Percentiles rank a stretch among this genome's conserved stretches.
These are phyloP conservation scores for Colletotrichum karsti DNA, from an alignment of 2,329 filamentous ascomycete genomes.

Conservation along the genomic window DNA sequence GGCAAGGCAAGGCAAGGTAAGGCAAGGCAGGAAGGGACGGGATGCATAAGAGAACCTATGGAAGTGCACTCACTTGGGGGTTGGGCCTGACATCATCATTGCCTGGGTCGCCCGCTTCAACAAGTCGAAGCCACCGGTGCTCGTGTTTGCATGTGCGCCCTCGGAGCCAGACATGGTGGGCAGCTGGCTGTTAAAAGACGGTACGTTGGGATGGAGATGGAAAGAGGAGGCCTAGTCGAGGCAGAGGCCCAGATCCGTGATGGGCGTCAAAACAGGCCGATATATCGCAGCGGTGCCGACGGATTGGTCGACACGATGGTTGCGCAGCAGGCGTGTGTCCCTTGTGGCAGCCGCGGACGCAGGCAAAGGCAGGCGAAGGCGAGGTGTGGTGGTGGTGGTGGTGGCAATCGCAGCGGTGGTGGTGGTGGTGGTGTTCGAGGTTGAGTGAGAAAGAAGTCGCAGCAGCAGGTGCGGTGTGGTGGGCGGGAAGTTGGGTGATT, in stretches of 20 bases:
- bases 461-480: slow-evolving; percentile 12
- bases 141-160: slow-evolving; percentile 46
- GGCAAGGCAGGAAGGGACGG: slow-evolving; percentile 25
- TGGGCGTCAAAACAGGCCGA: slow-evolving; percentile 27
- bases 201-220: slow-evolving; percentile 6
- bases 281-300: slow-evolving; percentile 15
- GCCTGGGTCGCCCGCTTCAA: slow-evolving; percentile 68
- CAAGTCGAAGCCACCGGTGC: slow-evolving; percentile 61
- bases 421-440: slow-evolving; percentile 1
- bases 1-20: slow-evolving; percentile 16
- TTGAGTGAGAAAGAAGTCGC: slow-evolving; percentile 11
- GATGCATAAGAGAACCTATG: slow-evolving; percentile 31
- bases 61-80: slow-evolving; percentile 26
- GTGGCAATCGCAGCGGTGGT: background rate
- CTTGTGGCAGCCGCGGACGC: too few species aligned
- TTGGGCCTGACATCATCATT: slow-evolving; percentile 66
- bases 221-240: slow-evolving; percentile 25
- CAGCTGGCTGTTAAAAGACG: background rate
- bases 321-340: background rate
- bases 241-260: slow-evolving; percentile 23
- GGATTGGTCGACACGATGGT: background rate
- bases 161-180: slow-evolving; percentile 59
- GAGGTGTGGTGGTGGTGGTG: too few species aligned
- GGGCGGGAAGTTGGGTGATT: slow-evolving; percentile 22
- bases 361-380: too few species aligned